phyloP scores from a whole-genome alignment of 1,284 basidiomycete genomes.

The Sphaerobolus stellatus region DNA sequence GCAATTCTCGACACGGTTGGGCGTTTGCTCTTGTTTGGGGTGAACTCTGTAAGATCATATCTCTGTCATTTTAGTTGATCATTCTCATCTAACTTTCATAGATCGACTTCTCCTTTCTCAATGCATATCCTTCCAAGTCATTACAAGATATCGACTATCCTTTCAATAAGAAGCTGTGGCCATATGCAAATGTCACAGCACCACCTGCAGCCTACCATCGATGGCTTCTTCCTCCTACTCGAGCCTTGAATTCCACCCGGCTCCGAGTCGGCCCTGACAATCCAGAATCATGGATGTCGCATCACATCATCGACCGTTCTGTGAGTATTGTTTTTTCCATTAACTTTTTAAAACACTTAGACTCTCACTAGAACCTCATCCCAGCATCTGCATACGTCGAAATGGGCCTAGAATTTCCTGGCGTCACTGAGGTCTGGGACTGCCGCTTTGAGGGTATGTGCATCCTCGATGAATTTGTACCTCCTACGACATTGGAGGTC shows the following conservation, averaged over 20 bases:
- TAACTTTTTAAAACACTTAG: not conserved
- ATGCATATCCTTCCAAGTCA: constrained; percentile 7
- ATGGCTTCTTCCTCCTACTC: not conserved
- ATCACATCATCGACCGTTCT: constrained; percentile 12
- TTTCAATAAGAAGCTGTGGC: constrained; percentile 11
- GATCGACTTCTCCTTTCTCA: constrained; percentile 15
- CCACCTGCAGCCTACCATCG: not conserved
- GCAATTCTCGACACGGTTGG: not conserved
- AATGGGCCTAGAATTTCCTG: constrained; percentile 11
- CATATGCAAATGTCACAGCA: constrained; percentile 2
- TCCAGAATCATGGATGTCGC: not conserved
- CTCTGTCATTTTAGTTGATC: not conserved
- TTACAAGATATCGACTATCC: constrained; percentile 11
- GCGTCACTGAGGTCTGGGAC: constrained; percentile 15
- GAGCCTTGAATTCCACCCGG: not conserved
- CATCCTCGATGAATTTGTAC: constrained; percentile 10
- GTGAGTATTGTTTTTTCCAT: constrained; percentile 1
- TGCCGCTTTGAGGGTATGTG: constrained; percentile 15
- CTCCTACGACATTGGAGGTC: constrained; percentile 14
- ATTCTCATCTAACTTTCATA: not conserved
- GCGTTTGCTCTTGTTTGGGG: not conserved
- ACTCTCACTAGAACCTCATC: not conserved
- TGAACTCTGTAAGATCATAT: not conserved
- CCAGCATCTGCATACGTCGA: constrained; percentile 3
- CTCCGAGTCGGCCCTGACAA: not conserved